Percentiles rank a stretch among this genome's conserved stretches.
Evolutionary conservation across 441 rosid genomes (phyloP).

Genomic region (Brassica balearica): DNA sequence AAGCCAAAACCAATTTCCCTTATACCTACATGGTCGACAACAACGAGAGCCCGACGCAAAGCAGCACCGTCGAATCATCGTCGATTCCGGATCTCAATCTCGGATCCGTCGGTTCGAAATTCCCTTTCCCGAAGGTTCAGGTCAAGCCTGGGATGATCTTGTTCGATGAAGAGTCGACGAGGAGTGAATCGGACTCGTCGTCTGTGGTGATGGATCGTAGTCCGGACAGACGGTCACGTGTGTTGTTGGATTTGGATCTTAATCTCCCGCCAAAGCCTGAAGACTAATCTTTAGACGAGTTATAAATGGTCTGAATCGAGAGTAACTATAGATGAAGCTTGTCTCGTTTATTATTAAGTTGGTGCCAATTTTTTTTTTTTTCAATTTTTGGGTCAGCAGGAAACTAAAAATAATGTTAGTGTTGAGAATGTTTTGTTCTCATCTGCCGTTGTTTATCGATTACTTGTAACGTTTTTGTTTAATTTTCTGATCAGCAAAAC

Average conservation of each 20-base stretch:
- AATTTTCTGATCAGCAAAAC: neutral
- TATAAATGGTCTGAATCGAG: neutral
- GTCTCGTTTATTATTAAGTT: conserved; percentile 1
- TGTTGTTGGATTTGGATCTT: conserved; percentile 54
- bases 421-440: conserved; percentile 22
- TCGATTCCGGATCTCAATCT: conserved; percentile 50
- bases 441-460: conserved; percentile 12
- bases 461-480: neutral
- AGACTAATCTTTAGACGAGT: conserved; percentile 13
- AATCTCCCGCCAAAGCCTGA: conserved; percentile 64
- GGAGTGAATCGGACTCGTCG: conserved; percentile 55
- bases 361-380: neutral
- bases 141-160: conserved; percentile 27
- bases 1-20: conserved; percentile 79
- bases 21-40: neutral
- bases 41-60: conserved; percentile 59
- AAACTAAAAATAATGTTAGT: neutral
- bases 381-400: conserved; percentile 18
- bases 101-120: conserved; percentile 21
- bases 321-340: conserved; percentile 5
- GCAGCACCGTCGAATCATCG: conserved; percentile 64
- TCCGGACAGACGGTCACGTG: conserved; percentile 41
- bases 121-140: conserved; percentile 35
- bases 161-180: conserved; percentile 27
- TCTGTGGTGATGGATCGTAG: conserved; percentile 62